These are phyloP conservation scores for Pterula multifida DNA, from an alignment of 1,284 basidiomycete genomes.

Conservation along the genomic window DNA sequence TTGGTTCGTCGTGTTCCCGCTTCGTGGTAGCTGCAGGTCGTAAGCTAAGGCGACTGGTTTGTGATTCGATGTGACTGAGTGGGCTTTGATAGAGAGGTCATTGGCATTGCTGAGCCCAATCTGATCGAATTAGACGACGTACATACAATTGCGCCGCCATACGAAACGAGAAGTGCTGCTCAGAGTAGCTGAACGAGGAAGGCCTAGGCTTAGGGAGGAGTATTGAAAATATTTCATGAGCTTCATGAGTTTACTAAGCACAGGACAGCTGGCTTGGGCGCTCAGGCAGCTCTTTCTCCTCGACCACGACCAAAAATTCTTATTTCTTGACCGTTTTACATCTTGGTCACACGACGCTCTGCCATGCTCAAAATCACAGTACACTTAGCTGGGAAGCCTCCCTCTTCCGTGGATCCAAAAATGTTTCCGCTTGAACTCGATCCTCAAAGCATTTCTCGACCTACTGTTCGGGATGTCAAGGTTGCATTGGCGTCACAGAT, in stretches of 20 bases:
- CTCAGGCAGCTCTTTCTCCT: no score
- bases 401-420: not conserved
- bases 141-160: no score
- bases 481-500: conserved; percentile 33
- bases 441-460: not conserved
- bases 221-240: no score
- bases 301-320: no score
- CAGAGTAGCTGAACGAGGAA: no score
- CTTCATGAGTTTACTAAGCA: no score
- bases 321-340: not conserved
- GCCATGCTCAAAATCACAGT: not conserved
- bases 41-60: conserved; percentile 30
- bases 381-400: not conserved
- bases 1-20: conserved; percentile 26
- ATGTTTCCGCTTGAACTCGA: not conserved
- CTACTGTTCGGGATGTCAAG: conserved; percentile 1
- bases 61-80: not conserved
- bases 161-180: no score
- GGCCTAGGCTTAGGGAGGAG: no score
- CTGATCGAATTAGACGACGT: no score
- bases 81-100: no score
- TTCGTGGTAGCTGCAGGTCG: conserved; percentile 26
- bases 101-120: no score
- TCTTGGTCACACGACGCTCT: not conserved
- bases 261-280: no score